Conservation (phyloP, 441 rosid species). For the Capsella rubella region DNA sequence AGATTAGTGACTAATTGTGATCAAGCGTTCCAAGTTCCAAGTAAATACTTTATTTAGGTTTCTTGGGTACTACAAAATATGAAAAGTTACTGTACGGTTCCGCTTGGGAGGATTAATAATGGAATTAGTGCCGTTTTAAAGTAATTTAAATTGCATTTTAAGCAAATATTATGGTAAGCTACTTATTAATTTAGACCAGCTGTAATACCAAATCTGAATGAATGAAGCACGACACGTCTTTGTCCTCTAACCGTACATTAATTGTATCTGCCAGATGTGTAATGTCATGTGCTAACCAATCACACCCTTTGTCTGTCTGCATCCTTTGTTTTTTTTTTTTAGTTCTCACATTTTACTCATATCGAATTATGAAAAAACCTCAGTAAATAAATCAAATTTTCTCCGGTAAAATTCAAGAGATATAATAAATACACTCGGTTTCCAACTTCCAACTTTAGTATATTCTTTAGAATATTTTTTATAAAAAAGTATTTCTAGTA, state of each 20-base stretch:
- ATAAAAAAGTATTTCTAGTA: neutral
- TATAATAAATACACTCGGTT: neutral
- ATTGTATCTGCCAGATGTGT: slow-evolving; percentile 37
- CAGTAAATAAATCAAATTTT: slow-evolving; percentile 1
- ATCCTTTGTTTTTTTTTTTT: slow-evolving; percentile 8
- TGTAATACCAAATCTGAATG: slow-evolving; percentile 35
- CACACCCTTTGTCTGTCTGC: slow-evolving; percentile 16
- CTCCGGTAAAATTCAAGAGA: neutral
- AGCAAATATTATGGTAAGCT: slow-evolving; percentile 1
- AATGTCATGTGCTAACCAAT: slow-evolving; percentile 41
- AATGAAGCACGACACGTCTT: slow-evolving; percentile 39
- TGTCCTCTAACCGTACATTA: slow-evolving; percentile 30
- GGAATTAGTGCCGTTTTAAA: neutral
- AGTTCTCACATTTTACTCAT: neutral
- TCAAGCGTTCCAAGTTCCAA: slow-evolving; percentile 18
- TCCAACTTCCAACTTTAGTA: neutral
- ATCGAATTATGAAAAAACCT: neutral
- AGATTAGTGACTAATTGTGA: slow-evolving; percentile 2
- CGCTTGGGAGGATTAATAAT: neutral
- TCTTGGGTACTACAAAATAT: neutral
- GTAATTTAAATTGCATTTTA: slow-evolving; percentile 9
- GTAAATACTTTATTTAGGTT: neutral
- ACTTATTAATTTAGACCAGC: slow-evolving; percentile 24
- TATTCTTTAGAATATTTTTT: neutral
- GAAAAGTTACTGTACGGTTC: neutral